Evolutionary conservation across 2,329 filamentous ascomycete genomes (phyloP).

Genomic region (Fusarium bulbicola): DNA sequence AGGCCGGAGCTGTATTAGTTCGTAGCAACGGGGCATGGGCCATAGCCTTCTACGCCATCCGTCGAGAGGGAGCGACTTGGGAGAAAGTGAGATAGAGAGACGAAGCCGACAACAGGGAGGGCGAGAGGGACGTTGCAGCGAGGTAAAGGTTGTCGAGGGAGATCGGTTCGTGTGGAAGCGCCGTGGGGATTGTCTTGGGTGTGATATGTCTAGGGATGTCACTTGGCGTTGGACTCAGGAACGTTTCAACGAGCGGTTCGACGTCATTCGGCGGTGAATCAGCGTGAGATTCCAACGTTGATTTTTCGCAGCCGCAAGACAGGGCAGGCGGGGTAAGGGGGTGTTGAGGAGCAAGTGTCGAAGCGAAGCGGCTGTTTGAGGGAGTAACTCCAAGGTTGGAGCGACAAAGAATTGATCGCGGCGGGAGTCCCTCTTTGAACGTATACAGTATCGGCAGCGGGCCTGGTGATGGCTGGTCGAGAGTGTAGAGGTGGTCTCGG

Average conservation of each 20-base stretch:
- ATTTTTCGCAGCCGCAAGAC: conserved; percentile 11
- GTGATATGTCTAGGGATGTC: conserved; percentile 24
- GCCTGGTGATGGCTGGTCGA: conserved; percentile 28
- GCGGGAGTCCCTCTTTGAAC: conserved; percentile 12
- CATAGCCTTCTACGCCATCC: conserved; percentile 61
- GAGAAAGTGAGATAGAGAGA: background rate
- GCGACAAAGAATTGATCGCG: conserved; percentile 7
- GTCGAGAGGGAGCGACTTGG: conserved; percentile 32
- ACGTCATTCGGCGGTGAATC: conserved; percentile 43
- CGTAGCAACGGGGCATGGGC: conserved; percentile 67
- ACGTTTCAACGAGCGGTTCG: conserved; percentile 32
- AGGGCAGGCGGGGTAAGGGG: conserved; percentile 33
- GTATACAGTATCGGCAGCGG: conserved; percentile 5
- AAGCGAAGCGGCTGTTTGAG: conserved; percentile 10
- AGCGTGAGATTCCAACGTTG: conserved; percentile 14
- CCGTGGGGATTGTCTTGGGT: conserved; percentile 12
- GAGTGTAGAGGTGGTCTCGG: conserved; percentile 28
- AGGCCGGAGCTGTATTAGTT: conserved; percentile 67
- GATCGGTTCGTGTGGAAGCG: conserved; percentile 15
- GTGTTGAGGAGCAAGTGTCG: conserved; percentile 5
- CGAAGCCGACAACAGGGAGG: conserved; percentile 17
- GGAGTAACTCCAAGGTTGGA: background rate
- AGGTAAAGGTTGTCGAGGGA: conserved; percentile 25
- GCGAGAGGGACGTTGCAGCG: conserved; percentile 8
- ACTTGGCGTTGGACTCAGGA: conserved; percentile 36